phyloP scores from a whole-genome alignment of 1,139 yeast species.

The Debaryomyces psychrophilus region DNA sequence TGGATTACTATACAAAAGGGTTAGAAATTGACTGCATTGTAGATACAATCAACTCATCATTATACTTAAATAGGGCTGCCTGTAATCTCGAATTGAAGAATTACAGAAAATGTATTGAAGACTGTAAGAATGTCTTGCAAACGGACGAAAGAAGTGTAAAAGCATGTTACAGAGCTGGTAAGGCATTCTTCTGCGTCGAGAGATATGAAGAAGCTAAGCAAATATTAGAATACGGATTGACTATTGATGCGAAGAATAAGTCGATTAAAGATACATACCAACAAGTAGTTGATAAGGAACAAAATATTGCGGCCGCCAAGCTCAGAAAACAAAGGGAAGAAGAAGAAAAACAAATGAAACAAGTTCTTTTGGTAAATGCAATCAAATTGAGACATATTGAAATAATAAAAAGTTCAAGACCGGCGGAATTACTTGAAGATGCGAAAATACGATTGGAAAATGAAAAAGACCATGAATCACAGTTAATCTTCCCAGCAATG shows the following conservation, averaged over 20 bases:
- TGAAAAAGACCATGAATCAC: slow-evolving; percentile 73
- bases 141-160: slow-evolving; percentile 73
- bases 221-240: slow-evolving; percentile 65
- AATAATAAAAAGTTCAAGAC: slow-evolving; percentile 51
- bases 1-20: slow-evolving; percentile 79
- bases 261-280: slow-evolving; percentile 50
- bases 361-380: slow-evolving; percentile 52
- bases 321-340: slow-evolving; percentile 36
- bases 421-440: slow-evolving; percentile 52
- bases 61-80: slow-evolving; percentile 85
- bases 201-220: slow-evolving; percentile 73
- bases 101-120: slow-evolving; percentile 83
- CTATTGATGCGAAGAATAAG: slow-evolving; percentile 58
- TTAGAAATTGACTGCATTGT: slow-evolving; percentile 68
- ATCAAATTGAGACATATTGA: slow-evolving; percentile 57
- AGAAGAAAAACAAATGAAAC: slow-evolving; percentile 33
- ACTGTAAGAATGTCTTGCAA: slow-evolving; percentile 72
- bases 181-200: slow-evolving; percentile 72
- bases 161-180: slow-evolving; percentile 84
- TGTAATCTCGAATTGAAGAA: slow-evolving; percentile 85
- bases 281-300: slow-evolving; percentile 45
- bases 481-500: slow-evolving; percentile 77
- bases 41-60: slow-evolving; percentile 55
- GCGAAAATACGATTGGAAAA: slow-evolving; percentile 64
- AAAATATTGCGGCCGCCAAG: slow-evolving; percentile 34